phyloP scores from a whole-genome alignment of 2,329 filamentous ascomycete genomes.

The Grosmannia penicillata region DNA sequence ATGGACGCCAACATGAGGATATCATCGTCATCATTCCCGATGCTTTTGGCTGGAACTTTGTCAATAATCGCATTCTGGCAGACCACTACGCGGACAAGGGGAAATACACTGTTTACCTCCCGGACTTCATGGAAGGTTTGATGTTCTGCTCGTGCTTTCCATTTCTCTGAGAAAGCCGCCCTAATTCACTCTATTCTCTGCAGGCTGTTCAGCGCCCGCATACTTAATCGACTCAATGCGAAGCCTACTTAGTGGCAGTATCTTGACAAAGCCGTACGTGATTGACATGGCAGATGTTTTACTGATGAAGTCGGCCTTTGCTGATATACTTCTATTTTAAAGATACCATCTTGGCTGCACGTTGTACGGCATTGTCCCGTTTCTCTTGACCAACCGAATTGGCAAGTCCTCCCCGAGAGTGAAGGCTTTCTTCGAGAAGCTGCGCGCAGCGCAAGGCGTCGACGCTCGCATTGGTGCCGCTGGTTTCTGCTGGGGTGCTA shows the following conservation, averaged over 20 bases:
- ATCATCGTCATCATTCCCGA: constrained; percentile 40
- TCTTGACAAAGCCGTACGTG: constrained; percentile 18
- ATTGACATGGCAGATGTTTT: not conserved
- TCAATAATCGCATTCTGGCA: constrained; percentile 36
- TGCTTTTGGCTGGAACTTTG: constrained; percentile 38
- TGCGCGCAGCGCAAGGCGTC: constrained; percentile 19
- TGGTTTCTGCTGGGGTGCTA: constrained; percentile 51
- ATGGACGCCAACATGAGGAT: constrained; percentile 22
- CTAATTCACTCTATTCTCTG: not conserved
- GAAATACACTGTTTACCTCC: constrained; percentile 34
- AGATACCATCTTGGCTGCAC: constrained; percentile 15
- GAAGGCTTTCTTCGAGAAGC: constrained; percentile 19
- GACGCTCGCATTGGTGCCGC: constrained; percentile 29
- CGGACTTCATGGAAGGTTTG: constrained; percentile 35
- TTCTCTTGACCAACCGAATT: constrained; percentile 16
- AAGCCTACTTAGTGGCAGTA: constrained; percentile 11
- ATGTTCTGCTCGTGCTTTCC: not conserved
- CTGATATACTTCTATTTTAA: not conserved
- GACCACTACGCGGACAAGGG: constrained; percentile 38
- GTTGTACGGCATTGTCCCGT: constrained; percentile 16
- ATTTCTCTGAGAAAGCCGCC: not conserved
- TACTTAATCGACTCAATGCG: constrained; percentile 17
- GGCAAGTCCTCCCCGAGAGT: constrained; percentile 20
- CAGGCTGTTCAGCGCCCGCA: constrained; percentile 17
- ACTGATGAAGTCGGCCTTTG: not conserved